A percentile compares a stretch with the other conserved stretches of the same genome.
These are phyloP conservation scores for Annona squamosa DNA, from an alignment of 164 flowering plant genomes.

Conservation along the genomic window DNA sequence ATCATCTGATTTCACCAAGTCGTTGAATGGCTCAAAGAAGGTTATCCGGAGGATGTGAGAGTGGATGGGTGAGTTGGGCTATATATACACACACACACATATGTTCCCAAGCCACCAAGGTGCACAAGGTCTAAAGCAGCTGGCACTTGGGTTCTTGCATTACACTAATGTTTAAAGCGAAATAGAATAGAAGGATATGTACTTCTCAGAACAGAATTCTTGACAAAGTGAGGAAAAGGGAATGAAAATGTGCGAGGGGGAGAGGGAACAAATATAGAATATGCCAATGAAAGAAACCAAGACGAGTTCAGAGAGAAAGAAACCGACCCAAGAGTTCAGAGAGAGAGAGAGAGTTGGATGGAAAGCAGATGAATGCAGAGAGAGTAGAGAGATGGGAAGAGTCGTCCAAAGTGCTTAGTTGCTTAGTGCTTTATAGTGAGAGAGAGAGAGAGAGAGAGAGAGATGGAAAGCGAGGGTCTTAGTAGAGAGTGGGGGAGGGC, in stretches of 20 bases:
- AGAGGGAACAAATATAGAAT: not conserved
- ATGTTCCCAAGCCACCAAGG: not conserved
- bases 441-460: not conserved
- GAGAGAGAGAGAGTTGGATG: not conserved
- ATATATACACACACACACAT: not conserved
- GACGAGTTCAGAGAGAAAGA: not conserved
- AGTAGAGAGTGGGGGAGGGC: not conserved
- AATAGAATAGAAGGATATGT: not conserved
- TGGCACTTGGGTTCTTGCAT: not conserved
- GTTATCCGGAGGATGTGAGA: not conserved
- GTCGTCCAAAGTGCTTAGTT: not conserved
- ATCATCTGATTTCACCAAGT: not conserved
- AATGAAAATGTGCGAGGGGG: not conserved
- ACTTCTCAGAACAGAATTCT: not conserved
- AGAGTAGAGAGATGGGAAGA: not conserved
- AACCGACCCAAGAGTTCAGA: not conserved
- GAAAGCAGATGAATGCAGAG: not conserved
- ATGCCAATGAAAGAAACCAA: not conserved
- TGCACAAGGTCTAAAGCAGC: not conserved
- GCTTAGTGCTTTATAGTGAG: not conserved
- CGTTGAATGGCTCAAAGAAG: not conserved
- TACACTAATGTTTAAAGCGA: not conserved
- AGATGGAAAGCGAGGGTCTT: conserved; percentile 1
- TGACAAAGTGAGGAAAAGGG: not conserved
- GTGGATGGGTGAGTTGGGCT: not conserved